Base-by-base conservation (phyloP, 805 yeast species). In the Pichia manshurica region DNA sequence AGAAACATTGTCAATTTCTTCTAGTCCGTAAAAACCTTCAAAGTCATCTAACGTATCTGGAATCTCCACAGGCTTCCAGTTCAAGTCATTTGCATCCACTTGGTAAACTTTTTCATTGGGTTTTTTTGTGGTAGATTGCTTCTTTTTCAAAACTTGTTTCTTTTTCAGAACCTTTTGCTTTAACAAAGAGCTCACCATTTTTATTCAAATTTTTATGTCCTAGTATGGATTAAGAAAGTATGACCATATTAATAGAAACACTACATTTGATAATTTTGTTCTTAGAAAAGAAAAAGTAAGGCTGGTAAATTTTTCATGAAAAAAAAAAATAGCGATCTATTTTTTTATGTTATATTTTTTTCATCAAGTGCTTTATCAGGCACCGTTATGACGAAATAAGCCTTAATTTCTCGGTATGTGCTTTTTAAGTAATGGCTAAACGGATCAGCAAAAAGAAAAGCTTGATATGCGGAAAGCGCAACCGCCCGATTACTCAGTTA, bases 1-100 rank as follows among this genome's bases (percentile, higher is more conserved):
- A 58, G 77, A 90, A 31, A 91, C 97, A 39, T 96, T 97, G 48
- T 88, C 96, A 44, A 93, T 74, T 62, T 91, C 98, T 63, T 91
- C 99, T 32, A 93, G 69, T 0, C 97, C 99, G 62, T 82, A 88
- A 57, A 90, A 84, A 0, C 96, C 96, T 54, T 86, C 90, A 60
- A 84, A 87, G 64, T 88, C 96, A 51, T 82, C 96, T 43, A 87
- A 66, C 22, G 87, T 82, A 53, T 87, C 91, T 4, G 95, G 91
- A 45, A 90, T 75, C 2, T 82, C 84, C 7, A 90, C 95, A 3
- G 82, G 62, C 54, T 84, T 85, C 99, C 99, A 91, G 8, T 71
- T 68, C 53, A 86, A 66, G 17, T 72, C 71, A 52, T 74, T 74
- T 2, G 77, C 75, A 21, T 37, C 36, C 12, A 52, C 43, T 25